phyloP scores from a whole-genome alignment of 116 monocot species.

The Trichopus zeylanicus region DNA sequence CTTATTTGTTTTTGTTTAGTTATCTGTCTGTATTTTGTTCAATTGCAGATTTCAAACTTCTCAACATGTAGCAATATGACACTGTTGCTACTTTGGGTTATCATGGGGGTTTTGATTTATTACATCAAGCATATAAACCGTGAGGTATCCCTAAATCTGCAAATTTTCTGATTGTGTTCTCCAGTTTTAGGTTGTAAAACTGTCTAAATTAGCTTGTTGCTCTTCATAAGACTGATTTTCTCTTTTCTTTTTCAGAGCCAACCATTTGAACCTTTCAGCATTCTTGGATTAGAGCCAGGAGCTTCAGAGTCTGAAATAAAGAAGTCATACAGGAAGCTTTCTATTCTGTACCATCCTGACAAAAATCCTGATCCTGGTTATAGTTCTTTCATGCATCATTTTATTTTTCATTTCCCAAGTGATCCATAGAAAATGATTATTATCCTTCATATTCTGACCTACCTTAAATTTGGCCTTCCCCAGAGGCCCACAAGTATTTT shows the following conservation, averaged over 20 bases:
- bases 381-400: constrained; percentile 7
- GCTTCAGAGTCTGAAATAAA: constrained; percentile 84
- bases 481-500: constrained; percentile 77
- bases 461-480: background rate
- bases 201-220: background rate
- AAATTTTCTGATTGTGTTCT: too few relatives aligned
- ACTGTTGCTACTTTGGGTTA: too few relatives aligned
- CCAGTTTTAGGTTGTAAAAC: too few relatives aligned
- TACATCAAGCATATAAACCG: constrained; percentile 67
- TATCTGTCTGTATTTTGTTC: too few relatives aligned
- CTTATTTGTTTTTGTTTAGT: too few relatives aligned
- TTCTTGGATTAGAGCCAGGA: constrained; percentile 86
- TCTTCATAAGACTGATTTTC: background rate
- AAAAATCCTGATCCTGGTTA: constrained; percentile 98
- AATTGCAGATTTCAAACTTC: too few relatives aligned
- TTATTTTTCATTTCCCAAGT: too few relatives aligned
- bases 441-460: too few relatives aligned
- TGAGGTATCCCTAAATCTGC: too few relatives aligned
- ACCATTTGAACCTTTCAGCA: constrained; percentile 82
- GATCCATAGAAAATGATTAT: too few relatives aligned
- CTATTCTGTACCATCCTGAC: constrained; percentile 92
- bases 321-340: constrained; percentile 87
- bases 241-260: constrained; percentile 39
- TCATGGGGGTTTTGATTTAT: constrained; percentile 71
- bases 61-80: too few relatives aligned